Base-by-base conservation (phyloP, 257 asterid genomes). In the Cinchona pubescens region DNA sequence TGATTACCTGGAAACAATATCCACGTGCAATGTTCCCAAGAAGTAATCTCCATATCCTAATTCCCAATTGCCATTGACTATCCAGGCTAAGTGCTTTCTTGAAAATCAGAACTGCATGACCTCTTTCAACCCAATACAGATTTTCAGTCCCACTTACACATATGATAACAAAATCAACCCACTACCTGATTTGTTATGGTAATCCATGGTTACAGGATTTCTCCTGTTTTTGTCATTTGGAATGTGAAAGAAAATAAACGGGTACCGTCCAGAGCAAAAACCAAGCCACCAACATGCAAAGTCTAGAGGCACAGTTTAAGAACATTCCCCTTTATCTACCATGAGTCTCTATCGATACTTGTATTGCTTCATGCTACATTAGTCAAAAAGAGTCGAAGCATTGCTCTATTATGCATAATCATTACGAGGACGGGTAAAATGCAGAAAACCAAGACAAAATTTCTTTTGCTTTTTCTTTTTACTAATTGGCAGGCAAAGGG, bases 121-220 rank as follows among this genome's bases (percentile, higher is more conserved):
- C 27, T 59, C n/a, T 42, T 37, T 58, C 27, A 35, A 27, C 55
- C n/a, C 51, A 18, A 37, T 56, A 12, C 40, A 56, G 51, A 21
- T 55, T 53, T 35, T 25, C 45, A 6, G 55, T 59, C 25, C 55
- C 21, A 59, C 29, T 40, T 42, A 21, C 30, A 69, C 25, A 29
- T 19, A 42, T 11, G 30, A 62, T 35, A 37, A 58, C 56, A 49
- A 63, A 35, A 49, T 53, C 42, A 73, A 75, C 69, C 69, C 76
- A 38, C 56, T 25, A 58, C 12, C 19, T 16, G 15, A 23, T 63
- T 30, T 23, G 2, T 15, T 18, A n/a, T 55, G 66, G 12, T 10
- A 35, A 5, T 72, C 48, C 29, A 37, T 13, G 7, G 32, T 58
- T 25, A 7, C 35, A 13, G 64, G 64, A 58, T 7, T 0, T 14